Conservation (phyloP, 148 eudicot species). For the Rhododendron ferrugineum region DNA sequence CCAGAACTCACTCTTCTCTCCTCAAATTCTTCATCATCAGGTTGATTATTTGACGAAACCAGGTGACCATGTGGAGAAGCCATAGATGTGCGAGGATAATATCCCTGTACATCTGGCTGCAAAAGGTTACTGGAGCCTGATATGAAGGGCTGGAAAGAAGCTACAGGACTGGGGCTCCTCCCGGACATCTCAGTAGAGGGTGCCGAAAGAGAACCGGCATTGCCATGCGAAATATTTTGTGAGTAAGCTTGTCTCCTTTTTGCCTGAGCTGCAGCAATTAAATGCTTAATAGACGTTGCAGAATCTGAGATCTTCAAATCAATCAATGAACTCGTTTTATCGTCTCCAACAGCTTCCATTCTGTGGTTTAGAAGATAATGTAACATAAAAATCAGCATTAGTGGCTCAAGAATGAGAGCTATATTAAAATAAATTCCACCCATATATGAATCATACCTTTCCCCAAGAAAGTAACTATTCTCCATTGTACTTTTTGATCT, state of each 20-base stretch:
- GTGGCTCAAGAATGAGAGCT: neutral
- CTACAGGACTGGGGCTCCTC: slow-evolving; percentile 44
- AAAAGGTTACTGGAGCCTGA: slow-evolving; percentile 34
- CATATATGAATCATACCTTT: slow-evolving; percentile 42
- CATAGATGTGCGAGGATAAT: slow-evolving; percentile 26
- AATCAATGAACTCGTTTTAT: slow-evolving; percentile 26
- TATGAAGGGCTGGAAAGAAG: slow-evolving; percentile 30
- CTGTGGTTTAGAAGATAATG: slow-evolving; percentile 31
- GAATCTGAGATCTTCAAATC: slow-evolving; percentile 53
- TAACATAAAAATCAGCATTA: slow-evolving; percentile 3
- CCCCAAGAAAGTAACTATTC: slow-evolving; percentile 25
- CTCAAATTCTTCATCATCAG: slow-evolving; percentile 49
- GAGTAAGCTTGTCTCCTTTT: slow-evolving; percentile 63
- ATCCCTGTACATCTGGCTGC: slow-evolving; percentile 34
- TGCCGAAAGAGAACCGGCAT: slow-evolving; percentile 20
- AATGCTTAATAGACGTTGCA: slow-evolving; percentile 58
- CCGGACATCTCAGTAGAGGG: slow-evolving; percentile 25
- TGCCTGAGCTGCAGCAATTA: slow-evolving; percentile 96
- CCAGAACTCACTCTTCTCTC: slow-evolving; percentile 57
- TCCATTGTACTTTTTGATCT: slow-evolving; percentile 37
- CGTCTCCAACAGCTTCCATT: slow-evolving; percentile 37
- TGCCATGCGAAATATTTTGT: slow-evolving; percentile 37
- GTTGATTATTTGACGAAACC: slow-evolving; percentile 28
- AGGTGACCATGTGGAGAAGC: slow-evolving; percentile 43
- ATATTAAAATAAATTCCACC: neutral